Percentiles rank a stretch among this genome's conserved stretches.
These are phyloP conservation scores for Apiospora saccharicola DNA, from an alignment of 2,329 filamentous ascomycete species.

Conservation along the genomic window DNA sequence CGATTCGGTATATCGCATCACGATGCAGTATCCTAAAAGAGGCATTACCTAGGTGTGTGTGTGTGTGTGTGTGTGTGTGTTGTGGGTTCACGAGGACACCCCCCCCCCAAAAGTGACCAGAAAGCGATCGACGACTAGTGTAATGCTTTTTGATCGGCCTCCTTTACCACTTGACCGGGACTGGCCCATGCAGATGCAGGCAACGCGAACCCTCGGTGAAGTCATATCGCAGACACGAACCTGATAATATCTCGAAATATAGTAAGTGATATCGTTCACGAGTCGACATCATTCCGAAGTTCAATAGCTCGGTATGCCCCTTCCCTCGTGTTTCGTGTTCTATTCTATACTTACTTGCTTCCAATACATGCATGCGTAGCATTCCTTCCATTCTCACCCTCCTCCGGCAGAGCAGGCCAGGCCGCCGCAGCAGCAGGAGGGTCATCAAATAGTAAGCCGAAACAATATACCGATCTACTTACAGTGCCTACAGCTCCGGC, in stretches of 20 bases:
- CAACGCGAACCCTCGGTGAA: neutral
- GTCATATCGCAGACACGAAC: constrained; percentile 4
- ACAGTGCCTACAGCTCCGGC: neutral
- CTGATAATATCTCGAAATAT: neutral
- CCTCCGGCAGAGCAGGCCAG: neutral
- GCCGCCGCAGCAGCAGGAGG: neutral
- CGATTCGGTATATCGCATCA: neutral
- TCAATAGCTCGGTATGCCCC: neutral
- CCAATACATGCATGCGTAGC: neutral
- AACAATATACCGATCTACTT: neutral
- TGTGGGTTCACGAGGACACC: constrained; percentile 4
- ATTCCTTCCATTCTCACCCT: neutral
- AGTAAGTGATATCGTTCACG: neutral
- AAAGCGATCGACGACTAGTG: neutral
- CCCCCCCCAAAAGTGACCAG: neutral
- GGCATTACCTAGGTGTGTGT: neutral
- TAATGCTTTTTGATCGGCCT: neutral
- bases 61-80: too few species aligned
- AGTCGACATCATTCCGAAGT: neutral
- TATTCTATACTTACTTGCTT: neutral
- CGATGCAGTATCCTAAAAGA: constrained; percentile 5
- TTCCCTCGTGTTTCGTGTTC: neutral
- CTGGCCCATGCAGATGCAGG: neutral
- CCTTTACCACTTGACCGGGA: constrained; percentile 14
- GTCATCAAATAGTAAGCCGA: neutral